Conservation (phyloP, 2,329 filamentous ascomycete species). For the Helotiales sp. region DNA sequence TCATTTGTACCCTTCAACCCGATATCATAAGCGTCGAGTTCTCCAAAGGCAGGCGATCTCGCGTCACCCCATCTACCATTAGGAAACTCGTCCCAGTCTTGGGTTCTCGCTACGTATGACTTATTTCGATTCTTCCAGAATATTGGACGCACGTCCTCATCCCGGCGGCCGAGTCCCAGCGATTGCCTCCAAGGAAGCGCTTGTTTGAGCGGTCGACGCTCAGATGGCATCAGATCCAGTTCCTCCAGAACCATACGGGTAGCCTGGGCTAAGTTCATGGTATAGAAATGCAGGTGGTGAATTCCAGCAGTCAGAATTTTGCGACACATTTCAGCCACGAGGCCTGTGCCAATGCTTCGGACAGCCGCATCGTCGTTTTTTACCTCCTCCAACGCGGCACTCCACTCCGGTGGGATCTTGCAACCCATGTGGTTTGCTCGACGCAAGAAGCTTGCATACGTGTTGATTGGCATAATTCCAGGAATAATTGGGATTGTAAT, state of each 20-base stretch:
- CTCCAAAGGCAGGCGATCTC: constrained; percentile 91
- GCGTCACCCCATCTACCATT: constrained; percentile 99
- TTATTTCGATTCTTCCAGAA: constrained; percentile 99
- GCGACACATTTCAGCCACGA: constrained; percentile 88
- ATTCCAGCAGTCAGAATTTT: constrained; percentile 79
- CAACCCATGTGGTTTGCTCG: constrained; percentile 90
- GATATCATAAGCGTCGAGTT: constrained; percentile 91
- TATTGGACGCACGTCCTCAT: constrained; percentile 94
- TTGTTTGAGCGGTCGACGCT: constrained; percentile 77
- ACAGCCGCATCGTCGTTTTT: constrained; percentile 97
- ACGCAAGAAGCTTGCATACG: constrained; percentile 88
- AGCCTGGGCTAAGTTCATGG: constrained; percentile 96
- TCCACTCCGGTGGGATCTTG: constrained; percentile 78
- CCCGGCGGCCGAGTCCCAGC: constrained; percentile 81
- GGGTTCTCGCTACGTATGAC: constrained; percentile 91
- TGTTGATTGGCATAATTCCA: constrained; percentile 92
- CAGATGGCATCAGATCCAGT: constrained; percentile 75
- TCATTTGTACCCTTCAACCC: constrained; percentile 93
- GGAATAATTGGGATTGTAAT: constrained; percentile 82
- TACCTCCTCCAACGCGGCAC: constrained; percentile 79
- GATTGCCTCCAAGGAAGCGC: constrained; percentile 97
- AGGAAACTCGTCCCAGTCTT: constrained; percentile 98
- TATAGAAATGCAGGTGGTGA: constrained; percentile 94
- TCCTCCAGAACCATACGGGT: constrained; percentile 94
- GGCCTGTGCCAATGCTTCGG: constrained; percentile 80